Evolutionary conservation across 2,329 filamentous ascomycete genomes (phyloP), one percentile per base, ranked within the genome.

Genomic region (Neonectria coccinea): DNA sequence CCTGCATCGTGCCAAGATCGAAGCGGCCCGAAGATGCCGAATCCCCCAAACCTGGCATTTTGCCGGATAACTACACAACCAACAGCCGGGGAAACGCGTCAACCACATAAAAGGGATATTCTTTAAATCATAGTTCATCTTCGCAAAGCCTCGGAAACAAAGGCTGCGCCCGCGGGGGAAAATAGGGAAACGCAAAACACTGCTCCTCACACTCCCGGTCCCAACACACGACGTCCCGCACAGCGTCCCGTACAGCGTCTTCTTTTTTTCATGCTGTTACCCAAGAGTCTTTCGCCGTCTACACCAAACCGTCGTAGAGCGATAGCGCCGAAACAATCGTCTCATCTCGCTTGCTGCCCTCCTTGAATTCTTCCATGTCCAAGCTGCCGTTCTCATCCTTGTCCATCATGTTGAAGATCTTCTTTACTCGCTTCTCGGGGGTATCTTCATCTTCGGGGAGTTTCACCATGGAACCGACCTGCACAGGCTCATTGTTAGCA

Each of bases 391-490:
- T 98, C 84, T 98, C 95, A 79, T 99, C 96, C 87, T 99, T 99
- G 85, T 99, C 96, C 96, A 99, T 99, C 96, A 98, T 98, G 76
- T 91, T 88, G 86, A 99, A 99, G 80, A 99, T 98, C 86, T 99
- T 99, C 81, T 87, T 90, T 68, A 99, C 96, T 69, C 96, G 91
- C 85, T 99, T 99, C 86, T 98, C 95, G 18, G 96, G 96, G 62
- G 96, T 99, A 82, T 99, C 95, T 84, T 99, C 96, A 82, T 99
- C 96, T 80, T 97, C 94, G 56, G 96, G 96, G 48, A 99, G 87
- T 82, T 98, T 98, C 75, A 99, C 96, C 96, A 99, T 99, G 56
- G 94, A 97, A 70, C 96, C 96, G 75, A 97, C 94, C 94, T 97
- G 29, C 42, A 33, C 10, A 71, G 14, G 50, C 33, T 20, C 45